These are phyloP conservation scores for Kazachstania sp. DNA, from an alignment of 1,139 yeast genomes.

Conservation along the genomic window DNA sequence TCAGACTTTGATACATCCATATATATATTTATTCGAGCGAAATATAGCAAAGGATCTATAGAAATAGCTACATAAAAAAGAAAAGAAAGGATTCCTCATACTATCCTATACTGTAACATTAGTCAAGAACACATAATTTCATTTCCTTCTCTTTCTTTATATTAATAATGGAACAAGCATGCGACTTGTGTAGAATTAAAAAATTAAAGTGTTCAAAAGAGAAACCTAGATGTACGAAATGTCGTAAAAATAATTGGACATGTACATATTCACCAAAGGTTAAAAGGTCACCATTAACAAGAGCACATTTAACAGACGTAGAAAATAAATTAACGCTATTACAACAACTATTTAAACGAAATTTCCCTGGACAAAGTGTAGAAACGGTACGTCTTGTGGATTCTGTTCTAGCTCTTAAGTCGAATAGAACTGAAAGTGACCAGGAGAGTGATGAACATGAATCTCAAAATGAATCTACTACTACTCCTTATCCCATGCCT, in stretches of 20 bases:
- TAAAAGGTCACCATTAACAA: slow-evolving; percentile 70
- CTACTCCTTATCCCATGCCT: background rate
- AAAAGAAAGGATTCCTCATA: too few species aligned
- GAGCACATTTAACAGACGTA: slow-evolving; percentile 71
- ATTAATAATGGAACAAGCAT: slow-evolving; percentile 24
- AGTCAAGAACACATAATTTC: background rate
- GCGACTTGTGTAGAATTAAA: slow-evolving; percentile 44
- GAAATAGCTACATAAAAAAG: too few species aligned
- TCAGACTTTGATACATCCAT: too few species aligned
- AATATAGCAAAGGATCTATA: too few species aligned
- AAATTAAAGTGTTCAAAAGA: slow-evolving; percentile 57
- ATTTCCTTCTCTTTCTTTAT: background rate
- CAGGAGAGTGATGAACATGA: background rate
- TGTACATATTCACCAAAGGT: slow-evolving; percentile 73
- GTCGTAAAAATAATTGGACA: slow-evolving; percentile 62
- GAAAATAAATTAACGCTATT: slow-evolving; percentile 54
- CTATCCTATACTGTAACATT: too few species aligned
- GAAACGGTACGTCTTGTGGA: slow-evolving; percentile 26
- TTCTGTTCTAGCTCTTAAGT: background rate
- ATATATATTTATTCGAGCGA: too few species aligned
- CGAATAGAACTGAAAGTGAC: background rate
- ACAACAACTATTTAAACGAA: slow-evolving; percentile 42
- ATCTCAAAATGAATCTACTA: background rate
- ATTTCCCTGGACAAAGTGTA: slow-evolving; percentile 38
- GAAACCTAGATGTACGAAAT: slow-evolving; percentile 67